These are phyloP conservation scores for Gleditsia sinensis DNA, from an alignment of 306 rosid genomes.

Conservation along the genomic window DNA sequence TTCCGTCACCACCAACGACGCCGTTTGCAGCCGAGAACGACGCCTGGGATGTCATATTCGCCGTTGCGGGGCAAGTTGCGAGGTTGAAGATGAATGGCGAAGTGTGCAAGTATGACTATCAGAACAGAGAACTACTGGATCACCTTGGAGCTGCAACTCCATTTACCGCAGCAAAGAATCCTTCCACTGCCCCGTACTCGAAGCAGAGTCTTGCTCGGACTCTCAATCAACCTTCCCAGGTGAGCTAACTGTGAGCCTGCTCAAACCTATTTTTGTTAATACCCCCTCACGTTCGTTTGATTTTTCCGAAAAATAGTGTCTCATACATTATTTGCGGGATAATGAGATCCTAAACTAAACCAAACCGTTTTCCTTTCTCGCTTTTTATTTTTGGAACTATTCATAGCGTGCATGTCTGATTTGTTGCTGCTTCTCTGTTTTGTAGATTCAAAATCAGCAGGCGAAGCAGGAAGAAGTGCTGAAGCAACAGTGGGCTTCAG, in stretches of 20 bases:
- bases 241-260: neutral
- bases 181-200: slow-evolving; percentile 21
- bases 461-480: slow-evolving; percentile 23
- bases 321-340: neutral
- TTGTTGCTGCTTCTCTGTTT: neutral
- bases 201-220: slow-evolving; percentile 33
- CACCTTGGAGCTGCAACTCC: slow-evolving; percentile 11
- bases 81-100: slow-evolving; percentile 55
- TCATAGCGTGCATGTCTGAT: neutral
- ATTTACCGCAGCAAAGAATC: neutral
- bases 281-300: neutral
- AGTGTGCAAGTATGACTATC: neutral
- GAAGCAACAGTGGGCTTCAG: slow-evolving; percentile 38
- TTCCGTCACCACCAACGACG: slow-evolving; percentile 70
- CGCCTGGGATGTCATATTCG: slow-evolving; percentile 72
- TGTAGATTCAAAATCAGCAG: slow-evolving; percentile 36
- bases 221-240: slow-evolving; percentile 41
- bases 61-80: slow-evolving; percentile 78
- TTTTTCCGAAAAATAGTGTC: neutral
- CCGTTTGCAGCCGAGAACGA: slow-evolving; percentile 53
- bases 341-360: neutral
- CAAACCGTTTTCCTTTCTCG: neutral
- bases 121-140: slow-evolving; percentile 34
- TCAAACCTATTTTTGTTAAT: neutral
- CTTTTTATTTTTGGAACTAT: neutral